Evolutionary conservation across 176 grass and related monocot species (phyloP).

Genomic region (Elymus sibiricus): DNA sequence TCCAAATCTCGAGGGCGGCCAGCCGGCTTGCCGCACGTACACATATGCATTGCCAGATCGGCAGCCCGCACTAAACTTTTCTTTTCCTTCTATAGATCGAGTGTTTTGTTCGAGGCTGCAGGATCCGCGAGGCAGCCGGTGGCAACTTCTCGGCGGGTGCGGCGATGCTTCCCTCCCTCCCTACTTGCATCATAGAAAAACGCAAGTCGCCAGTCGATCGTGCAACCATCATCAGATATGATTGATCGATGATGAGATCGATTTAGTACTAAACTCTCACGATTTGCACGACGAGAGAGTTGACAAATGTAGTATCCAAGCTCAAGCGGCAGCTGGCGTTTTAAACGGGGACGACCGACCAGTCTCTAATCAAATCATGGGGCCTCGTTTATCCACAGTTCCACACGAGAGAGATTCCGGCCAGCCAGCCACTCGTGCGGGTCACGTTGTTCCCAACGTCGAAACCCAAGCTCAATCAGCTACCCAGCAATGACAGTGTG

Average conservation of each 20-base stretch:
- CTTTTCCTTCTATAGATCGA: not conserved
- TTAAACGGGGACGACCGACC: not conserved
- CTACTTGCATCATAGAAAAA: not conserved
- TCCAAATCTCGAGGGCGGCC: no score
- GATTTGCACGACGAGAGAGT: not conserved
- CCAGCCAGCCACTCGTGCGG: not conserved
- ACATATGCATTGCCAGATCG: no score
- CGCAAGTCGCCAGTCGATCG: not conserved
- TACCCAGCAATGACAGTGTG: not conserved
- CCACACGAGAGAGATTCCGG: no score
- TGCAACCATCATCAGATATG: not conserved
- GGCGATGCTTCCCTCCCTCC: not conserved
- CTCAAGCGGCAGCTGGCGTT: not conserved
- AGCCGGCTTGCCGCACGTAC: no score
- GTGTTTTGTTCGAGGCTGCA: not conserved
- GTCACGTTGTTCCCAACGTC: not conserved
- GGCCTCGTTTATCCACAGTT: no score
- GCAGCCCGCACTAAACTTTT: not conserved
- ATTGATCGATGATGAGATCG: not conserved
- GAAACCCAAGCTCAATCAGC: no score
- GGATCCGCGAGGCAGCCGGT: not conserved
- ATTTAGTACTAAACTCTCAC: not conserved
- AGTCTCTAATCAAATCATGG: not conserved
- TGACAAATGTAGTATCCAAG: not conserved
- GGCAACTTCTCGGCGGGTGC: not conserved